Conservation (phyloP, 140 eudicot genomes). For the Ambrosia hybrid region DNA sequence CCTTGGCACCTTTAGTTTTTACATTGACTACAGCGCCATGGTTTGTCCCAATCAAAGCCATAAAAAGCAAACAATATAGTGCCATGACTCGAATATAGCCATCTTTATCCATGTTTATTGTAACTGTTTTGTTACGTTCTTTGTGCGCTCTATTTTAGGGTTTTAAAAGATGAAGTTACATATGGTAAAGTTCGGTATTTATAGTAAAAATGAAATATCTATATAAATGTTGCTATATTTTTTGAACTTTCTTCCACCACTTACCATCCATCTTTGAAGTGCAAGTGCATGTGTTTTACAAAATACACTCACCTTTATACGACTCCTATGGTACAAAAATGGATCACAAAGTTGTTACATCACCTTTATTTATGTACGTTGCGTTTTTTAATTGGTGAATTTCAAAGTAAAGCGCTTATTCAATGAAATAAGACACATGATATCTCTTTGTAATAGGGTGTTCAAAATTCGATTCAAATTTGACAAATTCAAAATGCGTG, state of each 20-base stretch:
- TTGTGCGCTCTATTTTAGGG: not conserved
- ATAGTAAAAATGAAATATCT: not conserved
- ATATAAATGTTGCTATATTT: not conserved
- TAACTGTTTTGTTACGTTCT: not conserved
- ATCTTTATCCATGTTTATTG: not conserved
- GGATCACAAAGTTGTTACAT: too few species aligned
- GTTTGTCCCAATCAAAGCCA: slow-evolving; percentile 20
- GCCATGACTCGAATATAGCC: slow-evolving; percentile 18
- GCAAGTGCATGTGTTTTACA: too few species aligned
- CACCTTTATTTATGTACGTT: too few species aligned
- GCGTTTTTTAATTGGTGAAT: too few species aligned
- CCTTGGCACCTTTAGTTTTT: slow-evolving; percentile 42
- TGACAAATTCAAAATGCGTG: too few species aligned
- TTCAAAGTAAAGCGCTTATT: too few species aligned
- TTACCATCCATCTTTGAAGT: slow-evolving; percentile 2
- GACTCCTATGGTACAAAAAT: too few species aligned
- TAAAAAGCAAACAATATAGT: slow-evolving; percentile 17
- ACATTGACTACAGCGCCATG: slow-evolving; percentile 29
- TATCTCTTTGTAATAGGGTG: too few species aligned
- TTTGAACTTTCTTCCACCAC: slow-evolving; percentile 6
- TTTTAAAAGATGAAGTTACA: slow-evolving; percentile 5
- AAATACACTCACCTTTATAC: too few species aligned
- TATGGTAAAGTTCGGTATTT: slow-evolving; percentile 12
- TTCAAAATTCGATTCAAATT: too few species aligned
- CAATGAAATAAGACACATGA: too few species aligned